Evolutionary conservation across 2,329 filamentous ascomycete species (phyloP).

Genomic region (Aspergillus eucalypticola): DNA sequence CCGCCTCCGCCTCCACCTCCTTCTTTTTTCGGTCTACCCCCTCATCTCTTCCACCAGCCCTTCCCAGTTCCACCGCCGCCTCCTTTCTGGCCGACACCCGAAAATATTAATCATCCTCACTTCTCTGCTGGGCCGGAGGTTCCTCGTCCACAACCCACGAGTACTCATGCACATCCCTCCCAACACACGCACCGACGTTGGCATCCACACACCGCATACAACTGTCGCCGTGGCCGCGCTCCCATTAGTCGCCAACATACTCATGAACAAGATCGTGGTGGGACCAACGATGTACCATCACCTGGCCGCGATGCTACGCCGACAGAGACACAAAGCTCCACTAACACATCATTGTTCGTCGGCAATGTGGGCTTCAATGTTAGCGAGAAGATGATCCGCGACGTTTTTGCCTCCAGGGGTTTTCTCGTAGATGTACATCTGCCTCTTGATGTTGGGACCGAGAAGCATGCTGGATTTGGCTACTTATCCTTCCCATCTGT

Average conservation of each 20-base stretch:
- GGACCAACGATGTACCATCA: neutral
- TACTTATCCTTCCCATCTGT: constrained; percentile 40
- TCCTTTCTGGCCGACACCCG: neutral
- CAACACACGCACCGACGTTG: no score
- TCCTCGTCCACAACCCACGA: no score
- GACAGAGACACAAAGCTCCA: neutral
- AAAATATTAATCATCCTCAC: neutral
- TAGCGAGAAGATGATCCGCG: constrained; percentile 35
- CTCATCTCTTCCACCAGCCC: neutral
- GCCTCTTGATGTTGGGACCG: constrained; percentile 34
- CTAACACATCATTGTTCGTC: constrained; percentile 34
- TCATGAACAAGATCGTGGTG: neutral
- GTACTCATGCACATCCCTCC: neutral
- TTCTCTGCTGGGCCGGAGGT: neutral
- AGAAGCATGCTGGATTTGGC: constrained; percentile 43
- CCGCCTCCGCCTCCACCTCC: neutral
- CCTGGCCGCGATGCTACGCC: neutral
- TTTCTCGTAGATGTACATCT: constrained; percentile 40
- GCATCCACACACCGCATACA: neutral
- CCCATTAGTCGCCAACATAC: neutral
- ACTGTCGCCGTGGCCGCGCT: neutral
- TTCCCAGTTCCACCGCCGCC: neutral
- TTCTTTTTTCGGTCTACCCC: neutral
- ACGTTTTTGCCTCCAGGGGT: constrained; percentile 40
- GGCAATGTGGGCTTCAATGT: constrained; percentile 44